Conservation (phyloP, 441 rosid species). For the Lepidium campestre region DNA sequence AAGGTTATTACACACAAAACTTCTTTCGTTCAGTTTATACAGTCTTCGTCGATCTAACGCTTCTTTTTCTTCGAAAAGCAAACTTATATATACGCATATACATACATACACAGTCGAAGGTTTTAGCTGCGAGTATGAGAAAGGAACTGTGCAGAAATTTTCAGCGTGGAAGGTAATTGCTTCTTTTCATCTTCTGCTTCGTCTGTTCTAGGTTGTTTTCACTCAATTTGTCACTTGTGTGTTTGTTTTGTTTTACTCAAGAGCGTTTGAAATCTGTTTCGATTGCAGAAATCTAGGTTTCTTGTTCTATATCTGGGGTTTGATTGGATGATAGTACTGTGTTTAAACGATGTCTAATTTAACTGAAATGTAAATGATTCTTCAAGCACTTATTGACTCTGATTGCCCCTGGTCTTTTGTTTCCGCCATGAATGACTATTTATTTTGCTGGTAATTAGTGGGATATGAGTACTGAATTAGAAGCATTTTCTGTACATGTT, state of each 20-base stretch:
- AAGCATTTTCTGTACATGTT: background rate
- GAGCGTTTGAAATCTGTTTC: background rate
- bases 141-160: conserved; percentile 69
- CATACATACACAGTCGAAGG: background rate
- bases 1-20: background rate
- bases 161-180: conserved; percentile 65
- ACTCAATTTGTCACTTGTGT: background rate
- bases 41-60: conserved; percentile 12
- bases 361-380: background rate
- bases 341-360: background rate
- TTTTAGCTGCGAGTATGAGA: conserved; percentile 22
- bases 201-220: background rate
- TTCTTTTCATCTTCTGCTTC: background rate
- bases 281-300: background rate
- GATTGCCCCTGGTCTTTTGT: background rate
- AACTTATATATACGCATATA: background rate
- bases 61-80: background rate
- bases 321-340: background rate
- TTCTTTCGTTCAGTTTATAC: background rate
- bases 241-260: background rate
- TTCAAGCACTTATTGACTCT: background rate
- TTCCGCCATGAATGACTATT: background rate
- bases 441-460: background rate
- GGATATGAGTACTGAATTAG: background rate
- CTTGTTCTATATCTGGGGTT: background rate